Conservation (phyloP, 2,329 filamentous ascomycete species). For the Endothia cerciana region DNA sequence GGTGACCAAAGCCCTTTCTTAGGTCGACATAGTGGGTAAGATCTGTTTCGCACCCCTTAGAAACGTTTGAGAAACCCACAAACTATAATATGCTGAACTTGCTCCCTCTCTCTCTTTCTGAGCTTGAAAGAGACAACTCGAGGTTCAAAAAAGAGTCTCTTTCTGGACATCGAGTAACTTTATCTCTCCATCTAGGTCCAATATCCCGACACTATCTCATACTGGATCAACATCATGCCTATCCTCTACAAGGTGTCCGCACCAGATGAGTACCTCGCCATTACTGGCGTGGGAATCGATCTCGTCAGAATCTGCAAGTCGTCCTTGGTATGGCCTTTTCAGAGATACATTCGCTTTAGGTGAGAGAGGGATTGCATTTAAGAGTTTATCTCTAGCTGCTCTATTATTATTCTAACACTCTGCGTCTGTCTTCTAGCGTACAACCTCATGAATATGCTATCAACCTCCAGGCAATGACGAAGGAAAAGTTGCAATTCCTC, state of each 20-base stretch:
- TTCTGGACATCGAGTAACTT: not conserved
- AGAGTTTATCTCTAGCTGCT: not conserved
- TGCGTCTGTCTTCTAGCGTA: slow-evolving; percentile 52
- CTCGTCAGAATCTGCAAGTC: slow-evolving; percentile 80
- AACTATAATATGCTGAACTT: too few relatives aligned
- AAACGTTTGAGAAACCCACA: too few relatives aligned
- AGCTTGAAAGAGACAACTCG: too few relatives aligned
- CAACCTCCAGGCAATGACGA: slow-evolving; percentile 84
- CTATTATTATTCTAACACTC: slow-evolving; percentile 6
- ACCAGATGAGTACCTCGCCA: slow-evolving; percentile 83
- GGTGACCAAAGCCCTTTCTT: too few relatives aligned
- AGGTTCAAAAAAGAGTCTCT: too few relatives aligned
- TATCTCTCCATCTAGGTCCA: not conserved
- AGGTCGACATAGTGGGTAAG: too few relatives aligned
- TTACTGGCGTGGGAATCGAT: slow-evolving; percentile 77
- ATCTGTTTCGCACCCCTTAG: too few relatives aligned
- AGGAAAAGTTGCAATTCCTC: slow-evolving; percentile 82
- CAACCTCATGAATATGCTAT: slow-evolving; percentile 83
- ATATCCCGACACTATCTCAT: too few relatives aligned
- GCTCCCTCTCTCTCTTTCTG: too few relatives aligned
- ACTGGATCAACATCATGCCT: not conserved
- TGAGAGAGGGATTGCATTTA: slow-evolving; percentile 8
- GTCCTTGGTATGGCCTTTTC: slow-evolving; percentile 71
- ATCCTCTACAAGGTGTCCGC: slow-evolving; percentile 65
- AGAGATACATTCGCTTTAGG: slow-evolving; percentile 62